phyloP scores from a whole-genome alignment of 345 rosid genomes.

The Lepidium sativum region DNA sequence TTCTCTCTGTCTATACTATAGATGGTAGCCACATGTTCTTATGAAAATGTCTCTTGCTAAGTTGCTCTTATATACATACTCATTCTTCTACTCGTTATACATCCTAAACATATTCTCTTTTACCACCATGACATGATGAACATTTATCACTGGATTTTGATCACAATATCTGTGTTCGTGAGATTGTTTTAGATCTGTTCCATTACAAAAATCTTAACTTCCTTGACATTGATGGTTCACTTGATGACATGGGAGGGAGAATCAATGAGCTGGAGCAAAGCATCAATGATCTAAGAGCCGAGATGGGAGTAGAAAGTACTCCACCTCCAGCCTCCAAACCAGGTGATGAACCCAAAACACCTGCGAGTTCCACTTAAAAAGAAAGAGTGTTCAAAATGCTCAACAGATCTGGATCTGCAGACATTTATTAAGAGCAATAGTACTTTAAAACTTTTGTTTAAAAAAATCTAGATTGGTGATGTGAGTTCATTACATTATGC shows the following conservation, averaged over 20 bases:
- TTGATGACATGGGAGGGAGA: conserved; percentile 84
- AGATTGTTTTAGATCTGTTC: not conserved
- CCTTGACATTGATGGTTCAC: conserved; percentile 53
- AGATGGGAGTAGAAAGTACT: conserved; percentile 74
- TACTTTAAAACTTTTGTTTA: not conserved
- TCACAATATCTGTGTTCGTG: not conserved
- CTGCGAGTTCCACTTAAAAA: conserved; percentile 29
- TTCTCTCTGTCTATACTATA: not conserved
- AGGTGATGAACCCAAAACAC: conserved; percentile 47
- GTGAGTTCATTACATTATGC: not conserved
- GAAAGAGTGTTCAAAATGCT: not conserved
- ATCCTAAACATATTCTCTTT: not conserved
- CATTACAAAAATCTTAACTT: not conserved
- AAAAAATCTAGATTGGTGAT: conserved; percentile 14
- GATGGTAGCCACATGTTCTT: not conserved
- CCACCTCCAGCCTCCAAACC: conserved; percentile 51
- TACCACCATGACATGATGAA: not conserved
- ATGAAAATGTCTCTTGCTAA: not conserved
- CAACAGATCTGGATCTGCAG: not conserved
- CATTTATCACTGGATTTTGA: not conserved
- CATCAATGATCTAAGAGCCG: conserved; percentile 65
- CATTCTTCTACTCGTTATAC: not conserved
- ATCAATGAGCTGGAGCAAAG: conserved; percentile 81
- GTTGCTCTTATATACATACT: not conserved
- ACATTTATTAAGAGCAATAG: not conserved